These are phyloP conservation scores for Penicillium ochrochloron DNA, from an alignment of 495 filamentous ascomycete genomes.

Conservation along the genomic window DNA sequence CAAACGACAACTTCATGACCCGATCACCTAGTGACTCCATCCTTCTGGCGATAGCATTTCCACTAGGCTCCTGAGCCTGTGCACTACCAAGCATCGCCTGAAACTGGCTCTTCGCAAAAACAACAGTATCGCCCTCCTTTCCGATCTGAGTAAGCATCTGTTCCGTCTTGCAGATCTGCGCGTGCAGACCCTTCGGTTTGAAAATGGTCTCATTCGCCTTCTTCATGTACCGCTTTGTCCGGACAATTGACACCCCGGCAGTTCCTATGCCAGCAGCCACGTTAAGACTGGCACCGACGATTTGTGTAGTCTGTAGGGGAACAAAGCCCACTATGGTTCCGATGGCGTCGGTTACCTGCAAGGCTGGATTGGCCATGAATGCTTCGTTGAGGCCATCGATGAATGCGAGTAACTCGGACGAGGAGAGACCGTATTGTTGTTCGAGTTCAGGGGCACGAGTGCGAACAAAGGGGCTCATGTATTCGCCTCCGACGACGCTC, in stretches of 20 bases:
- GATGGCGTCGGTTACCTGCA: slow-evolving; percentile 20
- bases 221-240: slow-evolving; percentile 29
- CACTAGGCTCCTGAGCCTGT: background rate
- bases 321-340: slow-evolving; percentile 23
- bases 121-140: slow-evolving; percentile 6
- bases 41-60: slow-evolving; percentile 19
- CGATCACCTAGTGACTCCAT: slow-evolving; percentile 25
- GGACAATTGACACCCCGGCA: slow-evolving; percentile 20
- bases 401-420: slow-evolving; percentile 26
- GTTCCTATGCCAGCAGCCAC: slow-evolving; percentile 26
- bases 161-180: slow-evolving; percentile 29
- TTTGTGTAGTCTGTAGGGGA: slow-evolving; percentile 23
- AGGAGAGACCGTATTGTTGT: slow-evolving; percentile 9
- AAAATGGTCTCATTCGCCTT: slow-evolving; percentile 29
- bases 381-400: slow-evolving; percentile 33
- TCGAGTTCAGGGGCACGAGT: slow-evolving; percentile 21
- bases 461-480: slow-evolving; percentile 34
- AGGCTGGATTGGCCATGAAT: slow-evolving; percentile 31
- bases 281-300: slow-evolving; percentile 21
- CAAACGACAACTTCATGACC: slow-evolving; percentile 19
- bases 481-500: slow-evolving; percentile 22
- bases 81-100: slow-evolving; percentile 6
- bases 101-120: slow-evolving; percentile 16
- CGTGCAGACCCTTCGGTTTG: slow-evolving; percentile 26
- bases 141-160: slow-evolving; percentile 27